These are phyloP conservation scores for Leccinum uliginosum DNA, from an alignment of 768 basidiomycete genomes.

Conservation along the genomic window DNA sequence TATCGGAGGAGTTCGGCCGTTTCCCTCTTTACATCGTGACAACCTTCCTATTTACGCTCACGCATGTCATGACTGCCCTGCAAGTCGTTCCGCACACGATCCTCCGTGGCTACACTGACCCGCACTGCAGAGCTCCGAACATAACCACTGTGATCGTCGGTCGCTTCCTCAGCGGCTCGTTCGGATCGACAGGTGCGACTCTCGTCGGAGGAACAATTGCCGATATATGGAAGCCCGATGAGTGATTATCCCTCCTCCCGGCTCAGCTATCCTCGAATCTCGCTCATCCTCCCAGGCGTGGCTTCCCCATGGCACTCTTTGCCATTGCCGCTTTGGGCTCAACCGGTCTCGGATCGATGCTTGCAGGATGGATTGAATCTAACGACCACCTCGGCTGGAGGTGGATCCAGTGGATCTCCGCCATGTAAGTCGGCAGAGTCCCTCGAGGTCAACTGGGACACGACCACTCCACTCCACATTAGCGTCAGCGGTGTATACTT, in stretches of 20 bases:
- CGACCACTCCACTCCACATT: constrained; percentile 2
- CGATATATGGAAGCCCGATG: constrained; percentile 61
- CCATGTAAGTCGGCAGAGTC: constrained; percentile 41
- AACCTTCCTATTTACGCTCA: constrained; percentile 43
- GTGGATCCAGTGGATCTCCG: constrained; percentile 82
- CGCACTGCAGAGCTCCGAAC: constrained; percentile 32
- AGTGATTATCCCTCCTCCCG: constrained; percentile 38
- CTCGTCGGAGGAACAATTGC: constrained; percentile 75
- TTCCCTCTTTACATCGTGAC: constrained; percentile 56
- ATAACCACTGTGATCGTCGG: constrained; percentile 62
- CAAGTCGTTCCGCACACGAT: constrained; percentile 6
- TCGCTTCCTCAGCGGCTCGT: constrained; percentile 62
- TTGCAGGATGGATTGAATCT: constrained; percentile 65
- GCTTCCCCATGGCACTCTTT: constrained; percentile 75
- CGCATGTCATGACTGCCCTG: constrained; percentile 42
- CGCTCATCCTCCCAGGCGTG: constrained; percentile 47
- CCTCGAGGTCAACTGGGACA: neutral
- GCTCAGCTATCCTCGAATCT: neutral
- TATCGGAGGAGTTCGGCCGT: constrained; percentile 72
- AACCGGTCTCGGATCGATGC: constrained; percentile 59
- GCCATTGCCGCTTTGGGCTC: constrained; percentile 55
- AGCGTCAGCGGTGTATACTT: constrained; percentile 53
- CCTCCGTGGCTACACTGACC: constrained; percentile 3
- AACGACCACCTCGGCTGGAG: constrained; percentile 60
- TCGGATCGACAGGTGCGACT: constrained; percentile 65